Conservation (phyloP, 2,329 filamentous ascomycete species). For the Fusarium haematococcum region DNA sequence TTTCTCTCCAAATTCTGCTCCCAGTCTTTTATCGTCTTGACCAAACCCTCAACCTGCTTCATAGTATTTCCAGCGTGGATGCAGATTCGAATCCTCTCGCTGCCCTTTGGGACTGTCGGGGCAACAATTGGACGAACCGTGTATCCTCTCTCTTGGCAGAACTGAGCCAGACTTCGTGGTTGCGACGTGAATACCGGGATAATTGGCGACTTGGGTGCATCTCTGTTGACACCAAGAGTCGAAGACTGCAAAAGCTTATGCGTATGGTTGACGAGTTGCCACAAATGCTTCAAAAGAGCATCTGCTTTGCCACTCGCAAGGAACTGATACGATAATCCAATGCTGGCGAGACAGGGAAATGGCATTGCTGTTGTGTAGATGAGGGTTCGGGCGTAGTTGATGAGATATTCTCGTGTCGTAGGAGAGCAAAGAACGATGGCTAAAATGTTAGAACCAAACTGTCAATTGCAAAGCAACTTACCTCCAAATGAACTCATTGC, state of each 20-base stretch:
- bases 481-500: slow-evolving; percentile 77
- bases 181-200: slow-evolving; percentile 70
- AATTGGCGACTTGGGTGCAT: slow-evolving; percentile 68
- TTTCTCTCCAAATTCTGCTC: background rate
- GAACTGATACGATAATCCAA: slow-evolving; percentile 68
- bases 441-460: slow-evolving; percentile 12
- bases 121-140: slow-evolving; percentile 75
- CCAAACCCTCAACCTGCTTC: slow-evolving; percentile 66
- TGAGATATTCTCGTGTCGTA: slow-evolving; percentile 70
- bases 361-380: slow-evolving; percentile 81
- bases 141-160: slow-evolving; percentile 70
- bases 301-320: slow-evolving; percentile 64
- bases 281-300: slow-evolving; percentile 45
- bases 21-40: slow-evolving; percentile 63
- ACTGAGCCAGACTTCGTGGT: slow-evolving; percentile 68
- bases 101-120: slow-evolving; percentile 74
- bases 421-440: slow-evolving; percentile 71
- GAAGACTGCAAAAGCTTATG: slow-evolving; percentile 59
- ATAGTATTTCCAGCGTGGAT: slow-evolving; percentile 74
- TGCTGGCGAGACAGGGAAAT: slow-evolving; percentile 69
- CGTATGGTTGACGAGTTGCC: slow-evolving; percentile 53
- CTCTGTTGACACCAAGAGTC: slow-evolving; percentile 45
- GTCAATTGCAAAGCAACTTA: slow-evolving; percentile 51
- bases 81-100: slow-evolving; percentile 74
- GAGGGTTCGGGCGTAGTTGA: slow-evolving; percentile 81